Evolutionary conservation across 148 eudicot species (phyloP), one percentile per base, ranked within the genome.

Genomic region (Rhododendron kiyosumense): DNA sequence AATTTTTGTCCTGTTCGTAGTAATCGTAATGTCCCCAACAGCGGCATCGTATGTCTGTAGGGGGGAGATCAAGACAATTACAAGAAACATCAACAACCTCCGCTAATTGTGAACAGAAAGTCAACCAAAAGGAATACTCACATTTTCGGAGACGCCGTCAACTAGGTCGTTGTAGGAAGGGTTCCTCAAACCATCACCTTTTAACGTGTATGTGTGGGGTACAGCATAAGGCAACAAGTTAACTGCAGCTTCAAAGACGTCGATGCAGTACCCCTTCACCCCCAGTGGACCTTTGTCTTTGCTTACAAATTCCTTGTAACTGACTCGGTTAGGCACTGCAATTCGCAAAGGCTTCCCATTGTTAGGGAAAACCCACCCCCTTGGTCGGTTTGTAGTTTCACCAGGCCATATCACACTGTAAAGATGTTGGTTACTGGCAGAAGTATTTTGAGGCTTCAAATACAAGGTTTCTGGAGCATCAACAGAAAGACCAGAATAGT

Each of bases 351-450:
- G 95, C 86, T 91, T 90, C 46, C 99, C 99, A 88, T 96, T 95
- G 81, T 96, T 90, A 3, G 98, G 96, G 86, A 96, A 96, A 77
- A 95, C 94, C 99, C 99, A 96, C 76, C 99, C 99, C 46, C 95
- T 92, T 83, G 99, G 99, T 83, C 59, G 78, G 36, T 83, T 86
- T 34, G 85, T 84, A 41, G 94, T 92, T 86, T 93, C 94, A 83
- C 99, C 99, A 22, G 99, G 99, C 99, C 99, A 96, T 83, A 94
- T 92, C 17, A 91, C 99, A 85, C 86, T 82, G 65, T 85, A 86
- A 57, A 96, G 95, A 69, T 88, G 86, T 79, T 93, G 94, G 65
- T 88, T 87, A 36, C 84, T 81, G 20, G 86, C 73, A 26, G 95
- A 94, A 78, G 30, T 84, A 78, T 94, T 94, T 81, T 88, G 84